Base-by-base conservation (phyloP, 2,329 filamentous ascomycete genomes). In the Thielaviopsis euricoi region DNA sequence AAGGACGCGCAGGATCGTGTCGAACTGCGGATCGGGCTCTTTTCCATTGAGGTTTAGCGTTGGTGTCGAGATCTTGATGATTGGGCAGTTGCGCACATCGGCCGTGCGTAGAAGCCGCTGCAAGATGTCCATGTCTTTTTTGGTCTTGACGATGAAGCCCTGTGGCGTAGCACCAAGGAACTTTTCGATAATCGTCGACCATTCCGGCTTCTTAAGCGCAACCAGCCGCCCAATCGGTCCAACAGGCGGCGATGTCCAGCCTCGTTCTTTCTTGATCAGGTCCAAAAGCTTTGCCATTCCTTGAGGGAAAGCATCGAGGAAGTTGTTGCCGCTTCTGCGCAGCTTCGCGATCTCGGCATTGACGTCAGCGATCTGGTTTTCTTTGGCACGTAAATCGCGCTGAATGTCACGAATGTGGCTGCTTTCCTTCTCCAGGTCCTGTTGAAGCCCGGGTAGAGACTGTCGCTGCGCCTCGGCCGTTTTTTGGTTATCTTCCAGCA, bases 161-260 rank as follows among this genome's bases (percentile, higher is more conserved):
- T 82, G 85, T 33, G 97, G 72, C 0, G 73, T 75, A 3, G 69
- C 70, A n/a, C 87, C 87, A 52, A 95, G 77, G 1, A 80, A 80
- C 62, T 79, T 85, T 67, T 98, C 93, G 15, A 98, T 69, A 50
- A 95, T 82, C 0, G 80, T 78, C 1, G 85, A 86, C 93, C 93
- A 98, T 64, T 87, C 77, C 0, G 87, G 85, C 63, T 91, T 83
- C 40, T 82, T 72, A 23, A 98, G 73, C 63, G 82, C 83, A 55
- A 98, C 77, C 65, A 93, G 80, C 23, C 82, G 74, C 29, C 90
- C 93, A 15, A 97, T 74, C 0, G 93, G 93, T 0, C 93, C 93
- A 37, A 97, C 74, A 1, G 93, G 93, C 61, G 78, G 83, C 50
- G 79, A 73, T 23, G 74, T 72, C 66, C 94, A 97, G 0, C 82